These are phyloP conservation scores for Schoenoplectus tabernaemontani DNA, from an alignment of 202 grass and related monocot genomes.

Conservation along the genomic window DNA sequence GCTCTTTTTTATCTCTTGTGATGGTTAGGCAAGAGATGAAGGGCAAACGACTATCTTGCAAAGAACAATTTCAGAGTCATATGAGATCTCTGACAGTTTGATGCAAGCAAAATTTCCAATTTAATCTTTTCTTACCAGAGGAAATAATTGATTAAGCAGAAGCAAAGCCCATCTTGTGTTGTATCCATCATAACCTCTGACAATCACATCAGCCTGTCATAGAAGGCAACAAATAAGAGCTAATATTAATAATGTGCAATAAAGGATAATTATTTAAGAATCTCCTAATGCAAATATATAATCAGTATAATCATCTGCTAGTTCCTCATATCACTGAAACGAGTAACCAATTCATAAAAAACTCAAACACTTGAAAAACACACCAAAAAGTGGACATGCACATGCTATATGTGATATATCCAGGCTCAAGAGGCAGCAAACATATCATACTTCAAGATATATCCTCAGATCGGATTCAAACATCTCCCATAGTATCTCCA, in stretches of 20 bases:
- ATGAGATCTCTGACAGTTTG: background rate
- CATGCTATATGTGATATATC: background rate
- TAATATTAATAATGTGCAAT: background rate
- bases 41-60: background rate
- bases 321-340: background rate
- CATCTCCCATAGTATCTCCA: background rate
- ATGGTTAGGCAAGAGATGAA: too few species aligned
- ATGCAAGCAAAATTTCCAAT: background rate
- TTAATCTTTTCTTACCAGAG: slow-evolving; percentile 32
- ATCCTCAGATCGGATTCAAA: background rate
- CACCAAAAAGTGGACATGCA: background rate
- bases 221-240: slow-evolving; percentile 1
- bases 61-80: background rate
- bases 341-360: background rate
- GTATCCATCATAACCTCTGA: slow-evolving; percentile 88
- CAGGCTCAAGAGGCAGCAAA: background rate
- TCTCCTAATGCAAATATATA: background rate
- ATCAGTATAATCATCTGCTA: background rate
- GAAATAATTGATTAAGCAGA: slow-evolving; percentile 70
- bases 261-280: background rate
- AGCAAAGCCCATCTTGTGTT: slow-evolving; percentile 88
- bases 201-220: slow-evolving; percentile 63
- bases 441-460: background rate
- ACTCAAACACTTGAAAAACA: background rate
- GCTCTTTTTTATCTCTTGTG: background rate